Percentiles rank a stretch among this genome's conserved stretches.
phyloP scores from a whole-genome alignment of 768 basidiomycete genomes.

The Lactifluus hygrophoroides region DNA sequence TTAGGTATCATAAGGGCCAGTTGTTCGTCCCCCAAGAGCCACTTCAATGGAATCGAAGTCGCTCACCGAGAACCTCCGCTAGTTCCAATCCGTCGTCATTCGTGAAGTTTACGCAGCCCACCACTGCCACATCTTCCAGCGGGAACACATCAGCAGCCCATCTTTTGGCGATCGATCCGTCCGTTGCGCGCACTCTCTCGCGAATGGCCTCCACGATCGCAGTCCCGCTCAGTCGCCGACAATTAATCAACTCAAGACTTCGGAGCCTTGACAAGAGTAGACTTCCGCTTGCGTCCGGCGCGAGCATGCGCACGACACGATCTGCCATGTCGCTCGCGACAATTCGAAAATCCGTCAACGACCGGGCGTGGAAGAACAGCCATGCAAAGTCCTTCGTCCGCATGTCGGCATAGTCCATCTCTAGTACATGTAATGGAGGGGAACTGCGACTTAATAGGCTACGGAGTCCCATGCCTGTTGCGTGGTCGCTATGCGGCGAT shows the following conservation, averaged over 20 bases:
- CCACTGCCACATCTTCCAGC: slow-evolving; percentile 26
- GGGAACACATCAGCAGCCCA: slow-evolving; percentile 13
- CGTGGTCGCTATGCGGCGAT: slow-evolving; percentile 67
- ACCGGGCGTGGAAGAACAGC: slow-evolving; percentile 47
- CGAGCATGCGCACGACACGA: slow-evolving; percentile 53
- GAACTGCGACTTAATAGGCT: slow-evolving; percentile 49
- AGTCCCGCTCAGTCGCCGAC: slow-evolving; percentile 53
- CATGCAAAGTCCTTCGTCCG: slow-evolving; percentile 74
- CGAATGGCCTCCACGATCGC: slow-evolving; percentile 46
- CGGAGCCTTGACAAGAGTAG: slow-evolving; percentile 49
- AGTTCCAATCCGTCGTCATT: slow-evolving; percentile 23
- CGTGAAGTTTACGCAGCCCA: slow-evolving; percentile 25
- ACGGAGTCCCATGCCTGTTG: slow-evolving; percentile 74
- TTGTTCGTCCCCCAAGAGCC: not conserved
- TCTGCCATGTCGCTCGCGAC: slow-evolving; percentile 78
- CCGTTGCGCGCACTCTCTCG: slow-evolving; percentile 37
- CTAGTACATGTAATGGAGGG: slow-evolving; percentile 56
- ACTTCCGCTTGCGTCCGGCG: slow-evolving; percentile 29
- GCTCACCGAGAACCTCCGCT: slow-evolving; percentile 22
- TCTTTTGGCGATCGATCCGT: slow-evolving; percentile 22
- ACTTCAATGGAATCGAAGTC: slow-evolving; percentile 16
- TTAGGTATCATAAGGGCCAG: not conserved
- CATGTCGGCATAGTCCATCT: slow-evolving; percentile 80
- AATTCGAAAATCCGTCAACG: slow-evolving; percentile 59
- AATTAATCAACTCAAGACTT: slow-evolving; percentile 47